These are phyloP conservation scores for Diplodia scrobiculata DNA, from an alignment of 2,329 filamentous ascomycete genomes.

Conservation along the genomic window DNA sequence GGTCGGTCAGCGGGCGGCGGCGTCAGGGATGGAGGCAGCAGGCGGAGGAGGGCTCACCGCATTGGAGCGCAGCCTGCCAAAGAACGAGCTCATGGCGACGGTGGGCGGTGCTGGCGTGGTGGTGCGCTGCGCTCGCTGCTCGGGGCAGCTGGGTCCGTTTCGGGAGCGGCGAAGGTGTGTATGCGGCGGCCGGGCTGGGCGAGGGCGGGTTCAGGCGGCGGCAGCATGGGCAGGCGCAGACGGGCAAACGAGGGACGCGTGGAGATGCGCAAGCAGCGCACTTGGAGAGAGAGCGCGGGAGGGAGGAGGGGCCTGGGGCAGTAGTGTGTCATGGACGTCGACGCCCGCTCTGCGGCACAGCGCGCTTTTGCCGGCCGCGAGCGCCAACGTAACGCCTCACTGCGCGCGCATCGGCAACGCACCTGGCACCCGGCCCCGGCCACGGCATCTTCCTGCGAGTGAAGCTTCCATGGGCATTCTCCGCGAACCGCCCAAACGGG, in stretches of 20 bases:
- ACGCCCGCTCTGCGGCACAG: conserved; percentile 23
- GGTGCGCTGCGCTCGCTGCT: conserved; percentile 18
- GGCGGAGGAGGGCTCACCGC: conserved; percentile 44
- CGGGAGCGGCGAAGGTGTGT: conserved; percentile 5
- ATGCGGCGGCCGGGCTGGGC: conserved; percentile 3
- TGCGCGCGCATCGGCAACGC: conserved; percentile 22
- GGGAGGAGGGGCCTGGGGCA: conserved; percentile 13
- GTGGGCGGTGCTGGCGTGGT: conserved; percentile 12
- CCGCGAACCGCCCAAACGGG: conserved; percentile 22
- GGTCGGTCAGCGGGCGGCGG: conserved; percentile 9
- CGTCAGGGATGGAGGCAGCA: background rate
- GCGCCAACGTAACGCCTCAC: conserved; percentile 23
- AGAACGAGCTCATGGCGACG: conserved; percentile 56
- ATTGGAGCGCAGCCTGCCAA: conserved; percentile 56
- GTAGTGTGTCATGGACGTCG: conserved; percentile 19
- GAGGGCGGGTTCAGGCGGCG: background rate
- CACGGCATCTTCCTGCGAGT: conserved; percentile 27
- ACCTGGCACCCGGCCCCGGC: conserved; percentile 3
- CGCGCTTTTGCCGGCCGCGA: conserved; percentile 21
- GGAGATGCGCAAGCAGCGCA: conserved; percentile 1
- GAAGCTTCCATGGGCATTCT: conserved; percentile 26
- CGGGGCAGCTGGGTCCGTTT: conserved; percentile 23
- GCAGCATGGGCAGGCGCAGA: conserved; percentile 17
- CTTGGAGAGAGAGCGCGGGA: conserved; percentile 11
- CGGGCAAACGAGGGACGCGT: conserved; percentile 18